Conservation (phyloP, 2,329 filamentous ascomycete genomes). For the Domatiomyces globalis region DNA sequence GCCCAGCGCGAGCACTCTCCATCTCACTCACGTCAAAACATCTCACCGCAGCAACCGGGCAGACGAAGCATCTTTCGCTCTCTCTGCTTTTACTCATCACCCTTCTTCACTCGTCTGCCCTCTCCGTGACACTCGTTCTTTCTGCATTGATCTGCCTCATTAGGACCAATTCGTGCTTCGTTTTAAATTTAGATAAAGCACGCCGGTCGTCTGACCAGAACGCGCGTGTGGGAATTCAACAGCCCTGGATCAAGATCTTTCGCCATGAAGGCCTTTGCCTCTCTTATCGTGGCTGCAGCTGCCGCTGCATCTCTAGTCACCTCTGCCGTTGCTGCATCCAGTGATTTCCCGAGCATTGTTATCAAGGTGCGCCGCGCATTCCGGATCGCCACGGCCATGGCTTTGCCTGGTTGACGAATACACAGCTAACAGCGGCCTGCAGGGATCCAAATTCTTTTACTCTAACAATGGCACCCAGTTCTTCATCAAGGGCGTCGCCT, state of each 20-base stretch:
- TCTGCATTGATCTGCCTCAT: slow-evolving; percentile 3
- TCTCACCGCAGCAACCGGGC: neutral
- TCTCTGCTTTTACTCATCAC: neutral
- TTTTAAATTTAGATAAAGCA: neutral
- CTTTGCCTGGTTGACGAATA: neutral
- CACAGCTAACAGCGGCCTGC: slow-evolving; percentile 16
- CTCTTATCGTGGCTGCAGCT: slow-evolving; percentile 12
- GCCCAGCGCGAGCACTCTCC: neutral
- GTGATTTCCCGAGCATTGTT: slow-evolving; percentile 41
- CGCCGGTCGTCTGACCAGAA: neutral
- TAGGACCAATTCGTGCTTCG: neutral
- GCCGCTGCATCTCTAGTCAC: slow-evolving; percentile 16
- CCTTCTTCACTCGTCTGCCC: neutral
- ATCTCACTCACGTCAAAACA: neutral
- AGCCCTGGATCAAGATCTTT: slow-evolving; percentile 3
- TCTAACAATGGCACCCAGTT: slow-evolving; percentile 64
- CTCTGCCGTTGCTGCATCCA: slow-evolving; percentile 7
- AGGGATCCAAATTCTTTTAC: slow-evolving; percentile 82
- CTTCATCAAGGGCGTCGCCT: slow-evolving; percentile 87
- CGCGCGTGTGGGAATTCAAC: neutral
- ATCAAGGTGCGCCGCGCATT: slow-evolving; percentile 43
- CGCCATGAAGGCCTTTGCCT: slow-evolving; percentile 18
- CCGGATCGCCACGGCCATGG: neutral
- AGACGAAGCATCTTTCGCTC: neutral
- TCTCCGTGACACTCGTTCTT: slow-evolving; percentile 2